phyloP scores from a whole-genome alignment of 768 basidiomycete genomes.

The Sarcodon sp. region DNA sequence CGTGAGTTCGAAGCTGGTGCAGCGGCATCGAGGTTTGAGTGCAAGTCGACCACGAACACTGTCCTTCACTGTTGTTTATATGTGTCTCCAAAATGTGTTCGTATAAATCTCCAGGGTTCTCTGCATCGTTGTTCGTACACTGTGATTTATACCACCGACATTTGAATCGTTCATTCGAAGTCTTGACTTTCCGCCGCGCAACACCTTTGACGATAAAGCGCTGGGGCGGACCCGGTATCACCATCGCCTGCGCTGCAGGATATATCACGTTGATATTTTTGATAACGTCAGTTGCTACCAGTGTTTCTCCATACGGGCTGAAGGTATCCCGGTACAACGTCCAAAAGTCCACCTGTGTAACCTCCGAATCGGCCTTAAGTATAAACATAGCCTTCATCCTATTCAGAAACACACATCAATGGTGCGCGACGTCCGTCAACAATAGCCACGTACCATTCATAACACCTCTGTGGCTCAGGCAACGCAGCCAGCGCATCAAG shows the following conservation, averaged over 20 bases:
- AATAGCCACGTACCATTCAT: conserved; percentile 52
- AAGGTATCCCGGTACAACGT: conserved; percentile 84
- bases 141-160: conserved; percentile 67
- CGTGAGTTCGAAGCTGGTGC: conserved; percentile 45
- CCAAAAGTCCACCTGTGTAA: conserved; percentile 96
- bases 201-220: conserved; percentile 87
- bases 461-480: conserved; percentile 69
- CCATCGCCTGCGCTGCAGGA: conserved; percentile 79
- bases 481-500: conserved; percentile 41
- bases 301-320: conserved; percentile 39
- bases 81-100: conserved; percentile 55
- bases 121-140: conserved; percentile 34
- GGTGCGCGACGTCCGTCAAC: background rate
- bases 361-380: conserved; percentile 58
- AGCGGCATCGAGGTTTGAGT: conserved; percentile 30
- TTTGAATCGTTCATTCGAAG: conserved; percentile 49
- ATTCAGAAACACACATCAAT: background rate
- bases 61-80: conserved; percentile 27
- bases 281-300: conserved; percentile 88
- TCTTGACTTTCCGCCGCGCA: conserved; percentile 46
- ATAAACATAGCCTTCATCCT: conserved; percentile 90
- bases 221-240: conserved; percentile 56
- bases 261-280: conserved; percentile 84
- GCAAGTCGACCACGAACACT: conserved; percentile 69
- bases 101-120: conserved; percentile 44